These are phyloP conservation scores for Fistulifera pelliculosa DNA, from an alignment of 108 stramenopile species.

Conservation along the genomic window DNA sequence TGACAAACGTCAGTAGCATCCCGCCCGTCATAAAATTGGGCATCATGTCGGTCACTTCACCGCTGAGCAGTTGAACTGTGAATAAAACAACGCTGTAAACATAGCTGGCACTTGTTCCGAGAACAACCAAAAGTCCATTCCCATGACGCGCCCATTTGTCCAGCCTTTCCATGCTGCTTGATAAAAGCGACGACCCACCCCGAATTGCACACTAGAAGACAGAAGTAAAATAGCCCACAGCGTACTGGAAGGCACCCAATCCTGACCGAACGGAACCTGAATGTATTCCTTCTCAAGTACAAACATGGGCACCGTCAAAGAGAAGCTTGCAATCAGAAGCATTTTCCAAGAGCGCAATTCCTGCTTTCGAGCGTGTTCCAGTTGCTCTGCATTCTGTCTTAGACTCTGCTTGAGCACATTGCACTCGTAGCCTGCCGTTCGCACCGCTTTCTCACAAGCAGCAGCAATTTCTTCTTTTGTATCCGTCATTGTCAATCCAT, in stretches of 20 bases:
- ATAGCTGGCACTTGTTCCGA: slow-evolving; percentile 90
- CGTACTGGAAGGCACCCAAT: slow-evolving; percentile 1
- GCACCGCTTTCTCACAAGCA: slow-evolving; percentile 31
- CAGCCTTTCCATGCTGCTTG: slow-evolving; percentile 55
- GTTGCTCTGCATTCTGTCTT: slow-evolving; percentile 34
- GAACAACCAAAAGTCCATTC: slow-evolving; percentile 95
- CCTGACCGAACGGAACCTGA: slow-evolving; percentile 8
- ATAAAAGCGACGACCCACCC: slow-evolving; percentile 72
- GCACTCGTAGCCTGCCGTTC: slow-evolving; percentile 44
- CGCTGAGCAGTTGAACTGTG: neutral
- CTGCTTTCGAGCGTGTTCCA: slow-evolving; percentile 32
- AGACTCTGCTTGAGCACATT: slow-evolving; percentile 13
- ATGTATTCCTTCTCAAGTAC: slow-evolving; percentile 15
- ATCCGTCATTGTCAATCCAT: neutral
- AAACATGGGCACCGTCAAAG: slow-evolving; percentile 48
- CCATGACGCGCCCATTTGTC: slow-evolving; percentile 30
- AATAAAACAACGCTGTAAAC: slow-evolving; percentile 62
- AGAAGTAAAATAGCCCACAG: slow-evolving; percentile 16
- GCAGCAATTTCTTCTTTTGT: slow-evolving; percentile 12
- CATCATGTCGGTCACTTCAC: slow-evolving; percentile 16
- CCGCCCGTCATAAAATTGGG: slow-evolving; percentile 83
- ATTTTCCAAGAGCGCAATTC: slow-evolving; percentile 43
- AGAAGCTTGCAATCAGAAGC: slow-evolving; percentile 22
- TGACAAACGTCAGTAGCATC: slow-evolving; percentile 89
- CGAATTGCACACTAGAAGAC: slow-evolving; percentile 64